Base-by-base conservation (phyloP, 78 protist genomes). In the Paratrimastix pyriformis region DNA sequence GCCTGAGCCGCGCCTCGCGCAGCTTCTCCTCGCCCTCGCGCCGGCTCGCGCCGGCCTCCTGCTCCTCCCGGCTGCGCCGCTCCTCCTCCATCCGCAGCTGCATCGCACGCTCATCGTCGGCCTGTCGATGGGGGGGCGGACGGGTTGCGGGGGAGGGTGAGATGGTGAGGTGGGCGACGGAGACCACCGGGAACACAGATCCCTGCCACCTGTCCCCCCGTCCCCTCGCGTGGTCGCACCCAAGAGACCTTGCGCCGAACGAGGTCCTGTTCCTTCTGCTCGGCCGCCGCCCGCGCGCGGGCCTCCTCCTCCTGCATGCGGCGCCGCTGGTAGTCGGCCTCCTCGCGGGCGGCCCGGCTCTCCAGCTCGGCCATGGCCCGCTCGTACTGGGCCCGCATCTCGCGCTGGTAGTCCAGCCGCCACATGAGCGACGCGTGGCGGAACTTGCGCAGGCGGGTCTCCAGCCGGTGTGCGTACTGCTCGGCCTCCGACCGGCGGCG, bases 371-470 rank as follows among this genome's bases (percentile, higher is more conserved):
- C 4, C 26, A 65, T 5, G 43, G 26, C 42, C 11, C 7, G 4
- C 26, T 65, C 71, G 9, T 29, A n/a, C 45, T 65, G 11, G 43
- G 24, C 29, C 45, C 30, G 1, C 43, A 33, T 65, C n/a, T 43
- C 35, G 30, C 26, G 1, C 32, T 65, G 71, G 71, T 65, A 65
- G 32, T 65, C 71, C 11, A 29, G 57, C 5, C 71, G n/a, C 71
- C 71, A 65, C 45, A 65, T 4, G 30, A 24, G 2, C 29, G 71
- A 18, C 3, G 71, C 1, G 71, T 65, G 71, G 32, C 35, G n/a
- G 30, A 65, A 4, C 32, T 59, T n/a, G n/a, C n/a, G n/a, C n/a
- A n/a, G n/a, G n/a, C n/a, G n/a, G n/a, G n/a, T n/a, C n/a, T n/a
- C n/a, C n/a, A n/a, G n/a, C n/a, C n/a, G n/a, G n/a, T n/a, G n/a